Evolutionary conservation across 2,329 filamentous ascomycete species (phyloP).

Genomic region (Pseudogymnoascus sp.): DNA sequence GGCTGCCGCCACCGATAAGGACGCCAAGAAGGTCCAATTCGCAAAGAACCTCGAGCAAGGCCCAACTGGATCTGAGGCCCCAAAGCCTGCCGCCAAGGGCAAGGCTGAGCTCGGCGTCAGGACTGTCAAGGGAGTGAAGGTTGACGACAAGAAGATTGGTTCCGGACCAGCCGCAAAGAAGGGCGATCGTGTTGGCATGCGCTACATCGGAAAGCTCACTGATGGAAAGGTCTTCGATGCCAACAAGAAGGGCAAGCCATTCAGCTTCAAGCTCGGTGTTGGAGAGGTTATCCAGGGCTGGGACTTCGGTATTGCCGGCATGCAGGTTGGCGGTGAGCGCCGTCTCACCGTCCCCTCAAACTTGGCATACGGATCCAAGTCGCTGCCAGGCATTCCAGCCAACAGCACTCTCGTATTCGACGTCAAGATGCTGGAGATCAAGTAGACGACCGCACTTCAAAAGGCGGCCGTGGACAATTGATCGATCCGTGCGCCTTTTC

Average conservation of each 20-base stretch:
- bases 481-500: background rate
- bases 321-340: conserved; percentile 89
- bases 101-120: conserved; percentile 60
- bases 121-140: conserved; percentile 76
- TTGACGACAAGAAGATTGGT: conserved; percentile 93
- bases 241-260: conserved; percentile 98
- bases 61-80: conserved; percentile 61
- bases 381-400: conserved; percentile 73
- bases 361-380: conserved; percentile 82
- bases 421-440: conserved; percentile 75
- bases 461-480: background rate
- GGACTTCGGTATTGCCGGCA: conserved; percentile 90
- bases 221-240: conserved; percentile 95
- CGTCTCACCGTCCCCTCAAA: conserved; percentile 81
- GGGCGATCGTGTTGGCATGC: conserved; percentile 83
- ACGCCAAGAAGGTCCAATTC: conserved; percentile 95
- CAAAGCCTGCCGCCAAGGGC: conserved; percentile 45
- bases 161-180: conserved; percentile 78
- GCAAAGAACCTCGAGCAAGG: conserved; percentile 98
- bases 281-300: conserved; percentile 98
- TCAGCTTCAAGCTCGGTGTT: conserved; percentile 87
- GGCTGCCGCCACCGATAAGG: conserved; percentile 45
- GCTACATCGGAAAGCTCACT: conserved; percentile 95
- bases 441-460: conserved; percentile 42
- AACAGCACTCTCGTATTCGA: conserved; percentile 94